Conservation (phyloP, 768 basidiomycete species). For the Boletellus ananiceps region DNA sequence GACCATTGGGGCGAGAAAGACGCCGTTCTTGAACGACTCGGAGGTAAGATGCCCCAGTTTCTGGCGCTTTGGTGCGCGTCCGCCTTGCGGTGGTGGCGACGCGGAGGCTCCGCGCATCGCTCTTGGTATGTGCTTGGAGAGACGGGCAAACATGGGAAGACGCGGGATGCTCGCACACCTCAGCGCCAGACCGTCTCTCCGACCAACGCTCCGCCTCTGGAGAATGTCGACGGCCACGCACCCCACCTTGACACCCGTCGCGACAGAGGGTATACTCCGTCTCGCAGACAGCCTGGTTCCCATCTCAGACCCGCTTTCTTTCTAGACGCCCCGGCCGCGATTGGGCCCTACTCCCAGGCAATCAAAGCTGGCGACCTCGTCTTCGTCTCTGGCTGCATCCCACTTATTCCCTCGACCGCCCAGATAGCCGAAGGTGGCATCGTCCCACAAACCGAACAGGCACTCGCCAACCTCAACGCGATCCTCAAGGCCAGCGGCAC, state of each 20-base stretch:
- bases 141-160: slow-evolving; percentile 1
- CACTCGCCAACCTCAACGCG: slow-evolving; percentile 78
- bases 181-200: not conserved
- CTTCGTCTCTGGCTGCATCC: slow-evolving; percentile 88
- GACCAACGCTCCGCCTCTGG: not conserved
- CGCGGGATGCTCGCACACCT: no score
- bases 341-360: slow-evolving; percentile 87
- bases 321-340: slow-evolving; percentile 69
- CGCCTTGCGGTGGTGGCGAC: slow-evolving; percentile 43
- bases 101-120: slow-evolving; percentile 37
- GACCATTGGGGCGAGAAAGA: slow-evolving; percentile 99
- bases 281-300: no score
- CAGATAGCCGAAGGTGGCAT: slow-evolving; percentile 31
- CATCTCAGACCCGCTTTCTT: not conserved
- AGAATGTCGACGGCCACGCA: slow-evolving; percentile 34
- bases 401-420: slow-evolving; percentile 69
- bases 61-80: slow-evolving; percentile 45
- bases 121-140: not conserved
- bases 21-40: slow-evolving; percentile 80
- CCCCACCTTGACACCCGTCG: slow-evolving; percentile 32
- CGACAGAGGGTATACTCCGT: slow-evolving; percentile 27
- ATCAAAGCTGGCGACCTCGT: slow-evolving; percentile 80
- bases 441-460: slow-evolving; percentile 61
- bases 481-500: slow-evolving; percentile 83
- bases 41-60: slow-evolving; percentile 56